Percentiles rank a stretch among this genome's conserved stretches.
Conservation (phyloP, 2,329 filamentous ascomycete species). For the Fusarium sublunatum region DNA sequence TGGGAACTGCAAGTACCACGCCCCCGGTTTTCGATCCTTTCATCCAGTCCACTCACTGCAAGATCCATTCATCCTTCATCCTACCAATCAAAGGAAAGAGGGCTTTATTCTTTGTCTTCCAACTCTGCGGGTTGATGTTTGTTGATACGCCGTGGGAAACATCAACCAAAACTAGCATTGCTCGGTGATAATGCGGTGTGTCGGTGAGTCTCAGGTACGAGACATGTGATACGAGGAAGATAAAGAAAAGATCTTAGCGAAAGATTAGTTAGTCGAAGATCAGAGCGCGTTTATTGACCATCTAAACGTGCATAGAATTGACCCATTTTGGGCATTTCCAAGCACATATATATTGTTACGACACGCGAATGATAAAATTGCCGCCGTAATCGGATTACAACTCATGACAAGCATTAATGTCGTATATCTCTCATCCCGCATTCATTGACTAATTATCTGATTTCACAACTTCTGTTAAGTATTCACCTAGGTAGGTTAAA, state of each 20-base stretch:
- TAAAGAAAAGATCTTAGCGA: no score
- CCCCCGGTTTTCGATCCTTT: slow-evolving; percentile 28
- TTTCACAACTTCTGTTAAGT: slow-evolving; percentile 8
- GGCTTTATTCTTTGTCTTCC: background rate
- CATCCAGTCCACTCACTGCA: slow-evolving; percentile 15
- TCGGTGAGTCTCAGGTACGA: slow-evolving; percentile 24
- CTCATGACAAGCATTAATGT: slow-evolving; percentile 20
- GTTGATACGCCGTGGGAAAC: slow-evolving; percentile 13
- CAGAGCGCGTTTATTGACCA: background rate
- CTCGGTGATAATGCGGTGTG: slow-evolving; percentile 30
- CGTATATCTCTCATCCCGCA: slow-evolving; percentile 30
- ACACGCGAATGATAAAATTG: slow-evolving; percentile 23
- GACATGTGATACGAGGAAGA: slow-evolving; percentile 21
- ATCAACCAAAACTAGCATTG: background rate
- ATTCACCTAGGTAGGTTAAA: slow-evolving; percentile 5
- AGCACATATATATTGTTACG: slow-evolving; percentile 23
- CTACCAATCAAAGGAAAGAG: slow-evolving; percentile 14
- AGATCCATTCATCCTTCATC: slow-evolving; percentile 16
- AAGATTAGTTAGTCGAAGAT: no score
- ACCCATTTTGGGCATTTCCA: slow-evolving; percentile 32
- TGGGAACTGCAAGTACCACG: slow-evolving; percentile 23
- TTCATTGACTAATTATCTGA: slow-evolving; percentile 10
- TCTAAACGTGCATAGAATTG: slow-evolving; percentile 16
- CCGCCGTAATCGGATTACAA: slow-evolving; percentile 38
- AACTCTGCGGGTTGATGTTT: slow-evolving; percentile 12